Evolutionary conservation across 2,329 filamentous ascomycete genomes (phyloP).

Genomic region (Ophiosphaerella narmari): DNA sequence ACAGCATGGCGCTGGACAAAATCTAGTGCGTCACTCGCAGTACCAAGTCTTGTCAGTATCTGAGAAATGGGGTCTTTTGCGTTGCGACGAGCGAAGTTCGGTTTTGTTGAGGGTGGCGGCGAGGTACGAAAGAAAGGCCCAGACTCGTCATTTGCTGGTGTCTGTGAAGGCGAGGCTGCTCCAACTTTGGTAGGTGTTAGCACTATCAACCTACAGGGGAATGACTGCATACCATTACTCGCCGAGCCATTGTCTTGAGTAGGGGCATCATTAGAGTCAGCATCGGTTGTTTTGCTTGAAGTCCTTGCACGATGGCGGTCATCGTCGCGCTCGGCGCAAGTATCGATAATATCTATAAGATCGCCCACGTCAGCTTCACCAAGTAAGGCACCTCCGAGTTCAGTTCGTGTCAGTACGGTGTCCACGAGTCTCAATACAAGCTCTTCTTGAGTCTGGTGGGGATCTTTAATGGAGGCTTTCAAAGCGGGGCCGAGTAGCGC

Average conservation of each 20-base stretch:
- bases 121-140: not conserved
- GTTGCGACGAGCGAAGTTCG: slow-evolving; percentile 17
- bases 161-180: slow-evolving; percentile 13
- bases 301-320: slow-evolving; percentile 21
- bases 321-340: slow-evolving; percentile 53
- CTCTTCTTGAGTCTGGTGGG: slow-evolving; percentile 43
- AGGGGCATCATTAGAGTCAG: not conserved
- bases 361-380: slow-evolving; percentile 70
- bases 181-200: not conserved
- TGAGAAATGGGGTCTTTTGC: slow-evolving; percentile 31
- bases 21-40: slow-evolving; percentile 46
- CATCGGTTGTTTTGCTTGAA: not conserved
- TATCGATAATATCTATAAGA: slow-evolving; percentile 63
- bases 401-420: slow-evolving; percentile 50
- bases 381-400: slow-evolving; percentile 60
- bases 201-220: not conserved
- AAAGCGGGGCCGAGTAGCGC: slow-evolving; percentile 41
- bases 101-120: not conserved
- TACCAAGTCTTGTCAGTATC: slow-evolving; percentile 35
- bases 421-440: slow-evolving; percentile 58
- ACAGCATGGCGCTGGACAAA: slow-evolving; percentile 69
- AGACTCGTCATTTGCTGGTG: slow-evolving; percentile 14
- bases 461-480: slow-evolving; percentile 35
- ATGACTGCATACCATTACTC: not conserved
- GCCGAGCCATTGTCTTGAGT: not conserved